Evolutionary conservation across 345 rosid genomes (phyloP).

Genomic region (Pistacia atlantica): DNA sequence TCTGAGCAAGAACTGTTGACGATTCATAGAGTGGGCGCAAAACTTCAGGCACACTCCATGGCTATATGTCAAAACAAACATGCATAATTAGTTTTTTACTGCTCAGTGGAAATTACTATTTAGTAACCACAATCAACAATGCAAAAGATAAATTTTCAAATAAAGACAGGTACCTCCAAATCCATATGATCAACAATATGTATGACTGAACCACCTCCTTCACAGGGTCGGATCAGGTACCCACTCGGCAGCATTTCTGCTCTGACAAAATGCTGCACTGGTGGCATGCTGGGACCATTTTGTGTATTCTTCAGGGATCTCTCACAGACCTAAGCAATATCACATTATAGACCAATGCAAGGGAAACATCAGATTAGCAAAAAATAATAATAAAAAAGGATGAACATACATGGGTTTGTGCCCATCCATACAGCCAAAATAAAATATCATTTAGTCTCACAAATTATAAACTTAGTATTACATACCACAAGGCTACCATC

Average conservation of each 20-base stretch:
- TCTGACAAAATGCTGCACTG: constrained; percentile 95
- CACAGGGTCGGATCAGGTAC: constrained; percentile 93
- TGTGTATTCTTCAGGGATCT: constrained; percentile 92
- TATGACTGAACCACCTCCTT: constrained; percentile 97
- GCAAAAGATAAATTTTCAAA: constrained; percentile 3
- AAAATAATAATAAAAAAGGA: not conserved
- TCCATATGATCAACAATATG: constrained; percentile 98
- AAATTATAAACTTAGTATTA: constrained; percentile 2
- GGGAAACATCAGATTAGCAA: constrained; percentile 1
- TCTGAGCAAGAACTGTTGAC: constrained; percentile 93
- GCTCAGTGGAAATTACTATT: not conserved
- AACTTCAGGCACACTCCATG: constrained; percentile 99
- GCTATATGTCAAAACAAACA: constrained; percentile 50
- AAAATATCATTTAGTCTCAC: not conserved
- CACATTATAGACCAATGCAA: constrained; percentile 1
- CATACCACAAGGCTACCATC: constrained; percentile 99
- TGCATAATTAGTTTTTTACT: constrained; percentile 1
- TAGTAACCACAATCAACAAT: not conserved
- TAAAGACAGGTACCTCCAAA: constrained; percentile 65
- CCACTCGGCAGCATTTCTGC: constrained; percentile 99
- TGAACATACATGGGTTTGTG: not conserved
- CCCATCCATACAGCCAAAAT: not conserved
- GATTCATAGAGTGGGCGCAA: constrained; percentile 95
- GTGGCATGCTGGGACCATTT: constrained; percentile 96
- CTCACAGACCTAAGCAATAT: constrained; percentile 73